Conservation (phyloP, 805 yeast genomes). For the Ogataea zsoltii region DNA sequence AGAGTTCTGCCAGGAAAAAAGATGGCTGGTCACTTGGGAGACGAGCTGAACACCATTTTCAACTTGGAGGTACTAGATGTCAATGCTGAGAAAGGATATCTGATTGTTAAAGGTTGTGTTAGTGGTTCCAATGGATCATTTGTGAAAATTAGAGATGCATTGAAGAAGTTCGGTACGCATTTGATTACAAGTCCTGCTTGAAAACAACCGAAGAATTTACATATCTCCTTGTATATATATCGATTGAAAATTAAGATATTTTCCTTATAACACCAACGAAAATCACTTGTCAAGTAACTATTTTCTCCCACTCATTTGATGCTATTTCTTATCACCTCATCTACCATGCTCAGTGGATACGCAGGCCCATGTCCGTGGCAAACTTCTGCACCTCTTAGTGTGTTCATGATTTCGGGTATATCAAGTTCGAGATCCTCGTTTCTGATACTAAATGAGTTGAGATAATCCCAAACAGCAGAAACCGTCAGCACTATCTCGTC, state of each 20-base stretch:
- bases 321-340: conserved; percentile 34
- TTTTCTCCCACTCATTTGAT: background rate
- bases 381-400: conserved; percentile 63
- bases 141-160: conserved; percentile 79
- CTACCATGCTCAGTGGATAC: conserved; percentile 47
- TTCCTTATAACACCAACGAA: conserved; percentile 3
- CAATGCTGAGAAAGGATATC: conserved; percentile 77
- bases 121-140: conserved; percentile 83
- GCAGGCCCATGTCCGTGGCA: conserved; percentile 85
- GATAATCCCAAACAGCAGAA: conserved; percentile 83
- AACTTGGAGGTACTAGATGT: conserved; percentile 76
- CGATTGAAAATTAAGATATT: conserved; percentile 10
- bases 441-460: conserved; percentile 49
- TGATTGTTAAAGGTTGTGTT: conserved; percentile 84
- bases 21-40: conserved; percentile 98
- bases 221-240: conserved; percentile 2
- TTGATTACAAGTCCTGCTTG: conserved; percentile 16
- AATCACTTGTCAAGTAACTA: background rate
- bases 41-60: conserved; percentile 66
- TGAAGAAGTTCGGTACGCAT: conserved; percentile 43
- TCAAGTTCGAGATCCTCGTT: conserved; percentile 53
- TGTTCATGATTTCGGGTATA: conserved; percentile 55
- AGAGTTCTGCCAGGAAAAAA: conserved; percentile 95
- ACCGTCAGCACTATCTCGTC: conserved; percentile 59
- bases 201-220: too few relatives aligned